Evolutionary conservation across 495 filamentous ascomycete genomes (phyloP), one percentile per base, ranked within the genome.

Genomic region (Venustampulla echinocandica): DNA sequence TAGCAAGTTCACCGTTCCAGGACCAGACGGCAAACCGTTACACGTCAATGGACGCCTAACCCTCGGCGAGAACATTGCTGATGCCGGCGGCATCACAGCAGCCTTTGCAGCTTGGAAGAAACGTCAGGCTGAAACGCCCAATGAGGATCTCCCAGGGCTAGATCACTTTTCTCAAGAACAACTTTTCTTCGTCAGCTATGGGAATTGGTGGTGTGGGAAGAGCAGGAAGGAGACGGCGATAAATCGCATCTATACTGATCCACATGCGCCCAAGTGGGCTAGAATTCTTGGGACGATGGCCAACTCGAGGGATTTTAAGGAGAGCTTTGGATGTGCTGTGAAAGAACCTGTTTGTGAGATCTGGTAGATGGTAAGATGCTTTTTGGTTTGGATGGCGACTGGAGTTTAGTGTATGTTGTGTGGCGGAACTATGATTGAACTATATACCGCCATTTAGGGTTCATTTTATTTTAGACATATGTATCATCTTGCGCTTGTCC

Each of bases 51-150:
- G 83, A 25, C 64, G 63, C 15, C 63, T 81, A 20, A 87, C 84
- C 0, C 67, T 85, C 3, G 82, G 80, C 15, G 84, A 88, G 67
- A 87, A 87, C 55, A 83, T 87, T 42, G 81, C 83, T 3, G 84
- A 88, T 59, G 82, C 82, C 1, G 84, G 82, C 24, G 84, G 84
- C 4, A 54, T 89, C 15, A 66, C 69, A 21, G 80, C 80, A 1
- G 69, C 80, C 1, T 88, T 76, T 52, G 68, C 71, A 9, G 80
- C 82, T 1, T 88, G 84, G 84, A 75, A 78, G 59, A 69, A 70
- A 48, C 73, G 69, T 2, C 57, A 53, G 17, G 68, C 64, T 18
- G 56, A 64, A 2, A 68, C 65, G n/a, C 66, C 77, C 2, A 77
- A 80, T 47, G 59, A 71, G 50, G 56, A 69, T 30, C 67, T 88